Evolutionary conservation across 225 moss, liverwort and hornwort species (phyloP), one percentile per base, ranked within the genome.

Genomic region (Ulota crispa): DNA sequence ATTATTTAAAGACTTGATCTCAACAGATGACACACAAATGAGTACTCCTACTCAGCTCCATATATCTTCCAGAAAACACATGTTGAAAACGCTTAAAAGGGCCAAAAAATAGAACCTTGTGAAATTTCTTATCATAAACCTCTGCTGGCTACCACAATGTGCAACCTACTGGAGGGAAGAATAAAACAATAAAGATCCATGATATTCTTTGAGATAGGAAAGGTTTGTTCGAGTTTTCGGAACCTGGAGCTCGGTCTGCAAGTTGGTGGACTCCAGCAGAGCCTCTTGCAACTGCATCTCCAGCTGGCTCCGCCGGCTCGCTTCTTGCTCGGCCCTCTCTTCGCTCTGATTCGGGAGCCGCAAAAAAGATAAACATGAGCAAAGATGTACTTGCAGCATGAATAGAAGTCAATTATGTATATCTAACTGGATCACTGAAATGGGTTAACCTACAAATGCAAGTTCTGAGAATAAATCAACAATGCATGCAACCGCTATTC

Each of bases 171-270:
- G 12, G 37, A 61, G 27, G 4, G 26, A 81, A 56, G 34, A 76
- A 26, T 52, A 31, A 75, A 78, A 54, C 27, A 20, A 64, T 13
- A 61, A 18, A 47, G n/a, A 61, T 41, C 32, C 18, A 62, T 18
- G 28, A 37, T 20, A 72, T 63, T 72, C 19, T 36, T 50, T 34
- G 47, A 50, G 41, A 9, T 3, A 32, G 18, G 11, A 37, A 52
- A 64, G 36, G 10, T 20, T 72, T 37, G 47, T 47, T 18, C 3
- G 8, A 64, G 60, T 41, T 42, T 20, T 75, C 21, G 61, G 45
- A 71, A 95, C 95, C 93, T 95, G 87, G 18, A 95, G 89, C 77
- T 95, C 87, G 19, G 86, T 88, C 80, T 89, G 94, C 74, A 95
- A 85, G 37, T 93, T 84, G 50, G 87, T 87, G 60, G 89, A 86